These are phyloP conservation scores for Dryas drummondii DNA, from an alignment of 306 rosid species.

Conservation along the genomic window DNA sequence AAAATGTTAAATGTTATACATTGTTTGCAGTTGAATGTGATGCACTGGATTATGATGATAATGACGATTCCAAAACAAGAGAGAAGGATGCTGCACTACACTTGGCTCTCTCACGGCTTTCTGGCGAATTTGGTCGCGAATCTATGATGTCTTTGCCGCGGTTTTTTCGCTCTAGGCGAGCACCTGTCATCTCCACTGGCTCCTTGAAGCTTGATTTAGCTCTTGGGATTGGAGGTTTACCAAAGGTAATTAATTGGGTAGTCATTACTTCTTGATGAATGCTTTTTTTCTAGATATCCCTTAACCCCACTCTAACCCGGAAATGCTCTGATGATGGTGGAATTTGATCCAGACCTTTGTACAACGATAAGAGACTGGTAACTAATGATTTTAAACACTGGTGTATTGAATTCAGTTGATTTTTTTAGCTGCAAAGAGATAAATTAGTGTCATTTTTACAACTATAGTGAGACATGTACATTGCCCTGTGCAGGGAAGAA, in stretches of 20 bases:
- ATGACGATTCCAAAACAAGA: slow-evolving; percentile 57
- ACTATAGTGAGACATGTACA: slow-evolving; percentile 1
- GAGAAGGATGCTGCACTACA: slow-evolving; percentile 62
- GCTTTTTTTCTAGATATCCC: neutral
- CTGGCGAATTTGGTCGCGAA: slow-evolving; percentile 62
- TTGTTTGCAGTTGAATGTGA: slow-evolving; percentile 40
- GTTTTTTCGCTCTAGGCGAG: slow-evolving; percentile 52
- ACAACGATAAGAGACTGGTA: neutral
- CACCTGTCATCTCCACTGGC: slow-evolving; percentile 65
- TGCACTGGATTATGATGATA: slow-evolving; percentile 3
- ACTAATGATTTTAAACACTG: neutral
- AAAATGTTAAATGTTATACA: too few species aligned
- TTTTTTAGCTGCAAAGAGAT: neutral
- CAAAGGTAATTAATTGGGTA: slow-evolving; percentile 49
- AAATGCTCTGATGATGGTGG: neutral
- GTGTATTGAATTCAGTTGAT: neutral
- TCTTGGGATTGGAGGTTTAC: slow-evolving; percentile 86
- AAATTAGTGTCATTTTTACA: neutral
- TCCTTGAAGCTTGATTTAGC: slow-evolving; percentile 85
- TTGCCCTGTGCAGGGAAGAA: slow-evolving; percentile 62
- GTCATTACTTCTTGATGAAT: neutral
- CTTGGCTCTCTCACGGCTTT: slow-evolving; percentile 59
- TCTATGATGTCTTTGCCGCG: slow-evolving; percentile 58
- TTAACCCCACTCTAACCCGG: neutral
- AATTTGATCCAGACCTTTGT: neutral